Percentiles rank a stretch among this genome's conserved stretches.
Evolutionary conservation across 345 rosid species (phyloP).

Genomic region (Corymbia maculata): DNA sequence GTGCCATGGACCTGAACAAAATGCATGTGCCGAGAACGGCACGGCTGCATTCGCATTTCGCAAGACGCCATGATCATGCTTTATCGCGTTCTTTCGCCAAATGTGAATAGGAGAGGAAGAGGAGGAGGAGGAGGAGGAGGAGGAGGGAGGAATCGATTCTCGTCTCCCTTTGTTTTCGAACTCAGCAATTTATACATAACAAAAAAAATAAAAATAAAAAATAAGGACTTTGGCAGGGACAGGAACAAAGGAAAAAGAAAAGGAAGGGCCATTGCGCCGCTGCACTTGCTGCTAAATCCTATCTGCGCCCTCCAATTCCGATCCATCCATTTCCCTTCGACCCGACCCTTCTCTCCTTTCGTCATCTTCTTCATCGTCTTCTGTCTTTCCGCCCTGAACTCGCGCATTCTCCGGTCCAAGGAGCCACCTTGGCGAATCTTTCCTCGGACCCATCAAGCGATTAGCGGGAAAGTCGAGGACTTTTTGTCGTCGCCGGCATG

Average conservation of each 20-base stretch:
- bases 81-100: not conserved
- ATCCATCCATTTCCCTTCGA: not conserved
- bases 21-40: not conserved
- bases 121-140: not conserved
- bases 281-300: not conserved
- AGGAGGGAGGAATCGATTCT: not conserved
- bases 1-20: not conserved
- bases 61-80: not conserved
- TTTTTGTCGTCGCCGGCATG: not conserved
- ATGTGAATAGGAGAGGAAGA: not conserved
- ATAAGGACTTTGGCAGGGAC: not conserved
- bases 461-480: slow-evolving; percentile 10
- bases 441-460: not conserved
- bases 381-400: not conserved
- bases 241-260: too few relatives aligned
- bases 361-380: not conserved
- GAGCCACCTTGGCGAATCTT: not conserved
- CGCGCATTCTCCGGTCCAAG: not conserved
- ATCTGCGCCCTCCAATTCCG: not conserved
- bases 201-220: not conserved
- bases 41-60: not conserved
- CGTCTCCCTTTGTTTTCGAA: not conserved
- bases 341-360: not conserved
- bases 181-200: not conserved
- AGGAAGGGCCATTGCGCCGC: not conserved